Percentiles rank a stretch among this genome's conserved stretches.
Conservation (phyloP, 164 flowering plant species). For the Vitis cinerea region DNA sequence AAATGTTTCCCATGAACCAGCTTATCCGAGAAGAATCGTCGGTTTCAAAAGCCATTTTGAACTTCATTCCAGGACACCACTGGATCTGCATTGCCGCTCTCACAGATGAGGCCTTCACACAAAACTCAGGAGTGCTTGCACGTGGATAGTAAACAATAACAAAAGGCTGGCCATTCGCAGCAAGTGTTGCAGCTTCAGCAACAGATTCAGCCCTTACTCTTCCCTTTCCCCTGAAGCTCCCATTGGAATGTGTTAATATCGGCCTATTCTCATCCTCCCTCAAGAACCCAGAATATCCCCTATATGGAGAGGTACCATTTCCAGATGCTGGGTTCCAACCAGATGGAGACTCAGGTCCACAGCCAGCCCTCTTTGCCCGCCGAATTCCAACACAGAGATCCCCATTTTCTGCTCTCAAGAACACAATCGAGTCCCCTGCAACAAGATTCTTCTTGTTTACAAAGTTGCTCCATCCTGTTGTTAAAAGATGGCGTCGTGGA, state of each 20-base stretch:
- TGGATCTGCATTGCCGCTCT: slow-evolving; percentile 45
- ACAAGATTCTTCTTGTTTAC: slow-evolving; percentile 68
- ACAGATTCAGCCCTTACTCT: slow-evolving; percentile 46
- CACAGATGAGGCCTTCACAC: slow-evolving; percentile 45
- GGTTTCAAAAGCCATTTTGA: slow-evolving; percentile 64
- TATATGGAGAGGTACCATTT: slow-evolving; percentile 19
- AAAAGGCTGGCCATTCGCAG: slow-evolving; percentile 46
- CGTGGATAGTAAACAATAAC: slow-evolving; percentile 54
- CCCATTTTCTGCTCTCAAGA: slow-evolving; percentile 54
- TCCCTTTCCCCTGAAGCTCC: slow-evolving; percentile 16
- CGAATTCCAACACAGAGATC: slow-evolving; percentile 60
- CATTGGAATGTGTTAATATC: slow-evolving; percentile 11
- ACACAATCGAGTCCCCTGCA: slow-evolving; percentile 66
- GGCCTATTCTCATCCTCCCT: slow-evolving; percentile 32
- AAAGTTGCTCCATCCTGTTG: slow-evolving; percentile 65
- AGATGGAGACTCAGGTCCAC: slow-evolving; percentile 28
- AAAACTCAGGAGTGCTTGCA: slow-evolving; percentile 53
- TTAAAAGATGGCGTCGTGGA: slow-evolving; percentile 57
- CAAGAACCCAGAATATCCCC: slow-evolving; percentile 25
- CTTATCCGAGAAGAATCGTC: slow-evolving; percentile 59
- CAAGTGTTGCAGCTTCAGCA: slow-evolving; percentile 42
- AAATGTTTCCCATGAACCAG: slow-evolving; percentile 61
- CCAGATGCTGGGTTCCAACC: slow-evolving; percentile 40
- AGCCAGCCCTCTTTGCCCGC: slow-evolving; percentile 49
- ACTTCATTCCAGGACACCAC: slow-evolving; percentile 60